phyloP scores from a whole-genome alignment of 1,139 yeast genomes.

The Wickerhamiella infanticola region DNA sequence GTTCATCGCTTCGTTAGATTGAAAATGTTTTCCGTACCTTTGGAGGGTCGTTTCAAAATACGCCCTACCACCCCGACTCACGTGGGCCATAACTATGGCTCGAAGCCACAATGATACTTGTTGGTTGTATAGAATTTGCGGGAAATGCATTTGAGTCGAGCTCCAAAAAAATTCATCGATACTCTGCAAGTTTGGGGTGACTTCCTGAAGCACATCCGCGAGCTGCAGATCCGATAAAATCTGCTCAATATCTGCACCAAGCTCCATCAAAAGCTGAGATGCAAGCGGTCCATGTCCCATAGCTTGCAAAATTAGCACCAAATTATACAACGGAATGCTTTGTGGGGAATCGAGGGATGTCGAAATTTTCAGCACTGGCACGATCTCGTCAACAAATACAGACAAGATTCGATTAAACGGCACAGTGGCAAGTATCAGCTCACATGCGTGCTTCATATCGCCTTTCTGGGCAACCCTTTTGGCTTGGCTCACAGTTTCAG shows the following conservation, averaged over 20 bases:
- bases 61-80: background rate
- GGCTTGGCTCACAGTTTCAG: background rate
- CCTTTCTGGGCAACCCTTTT: background rate
- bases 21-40: background rate
- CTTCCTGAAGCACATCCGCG: background rate
- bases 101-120: slow-evolving; percentile 7
- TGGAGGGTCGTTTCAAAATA: background rate
- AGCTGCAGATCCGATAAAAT: background rate
- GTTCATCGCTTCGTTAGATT: background rate
- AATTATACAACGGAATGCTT: slow-evolving; percentile 5
- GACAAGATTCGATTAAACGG: slow-evolving; percentile 6
- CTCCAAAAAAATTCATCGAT: background rate
- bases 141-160: slow-evolving; percentile 4
- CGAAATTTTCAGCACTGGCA: slow-evolving; percentile 1
- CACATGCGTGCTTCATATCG: slow-evolving; percentile 2
- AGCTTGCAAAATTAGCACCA: slow-evolving; percentile 3
- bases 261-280: slow-evolving; percentile 5
- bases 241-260: background rate
- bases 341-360: background rate
- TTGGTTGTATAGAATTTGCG: slow-evolving; percentile 5
- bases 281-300: slow-evolving; percentile 7
- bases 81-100: slow-evolving; percentile 5
- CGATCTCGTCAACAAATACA: slow-evolving; percentile 4
- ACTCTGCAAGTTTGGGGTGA: background rate
- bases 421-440: slow-evolving; percentile 1